phyloP scores from a whole-genome alignment of 345 rosid species.

The Moricandia arvensis region DNA sequence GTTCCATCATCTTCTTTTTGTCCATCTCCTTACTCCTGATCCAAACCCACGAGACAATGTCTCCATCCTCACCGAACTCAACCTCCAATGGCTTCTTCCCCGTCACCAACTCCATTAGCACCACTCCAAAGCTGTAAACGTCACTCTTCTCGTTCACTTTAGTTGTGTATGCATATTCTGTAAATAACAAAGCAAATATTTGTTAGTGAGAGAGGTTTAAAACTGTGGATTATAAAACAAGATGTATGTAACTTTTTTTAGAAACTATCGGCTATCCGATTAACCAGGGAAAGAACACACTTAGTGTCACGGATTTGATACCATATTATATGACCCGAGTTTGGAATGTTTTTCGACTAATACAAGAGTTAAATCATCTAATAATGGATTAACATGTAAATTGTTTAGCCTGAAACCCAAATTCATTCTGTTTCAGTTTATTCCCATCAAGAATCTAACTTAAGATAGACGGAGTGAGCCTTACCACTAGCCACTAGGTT shows the following conservation, averaged over 20 bases:
- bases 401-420: too few relatives aligned
- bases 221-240: background rate
- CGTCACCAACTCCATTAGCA: conserved; percentile 75
- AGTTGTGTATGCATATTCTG: conserved; percentile 70
- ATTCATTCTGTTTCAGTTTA: too few relatives aligned
- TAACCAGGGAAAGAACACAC: too few relatives aligned
- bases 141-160: conserved; percentile 73
- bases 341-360: too few relatives aligned
- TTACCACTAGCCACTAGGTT: too few relatives aligned
- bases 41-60: conserved; percentile 66
- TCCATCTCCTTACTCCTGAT: conserved; percentile 37
- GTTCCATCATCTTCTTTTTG: conserved; percentile 41
- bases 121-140: conserved; percentile 88
- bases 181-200: background rate
- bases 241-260: background rate
- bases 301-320: too few relatives aligned
- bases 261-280: too few relatives aligned
- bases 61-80: conserved; percentile 66
- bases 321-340: too few relatives aligned
- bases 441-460: too few relatives aligned
- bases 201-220: background rate
- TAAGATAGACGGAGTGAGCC: too few relatives aligned
- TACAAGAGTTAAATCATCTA: too few relatives aligned
- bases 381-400: too few relatives aligned
- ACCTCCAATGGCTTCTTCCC: conserved; percentile 68